phyloP scores from a whole-genome alignment of 306 rosid species.

The Medicago ruthenica region DNA sequence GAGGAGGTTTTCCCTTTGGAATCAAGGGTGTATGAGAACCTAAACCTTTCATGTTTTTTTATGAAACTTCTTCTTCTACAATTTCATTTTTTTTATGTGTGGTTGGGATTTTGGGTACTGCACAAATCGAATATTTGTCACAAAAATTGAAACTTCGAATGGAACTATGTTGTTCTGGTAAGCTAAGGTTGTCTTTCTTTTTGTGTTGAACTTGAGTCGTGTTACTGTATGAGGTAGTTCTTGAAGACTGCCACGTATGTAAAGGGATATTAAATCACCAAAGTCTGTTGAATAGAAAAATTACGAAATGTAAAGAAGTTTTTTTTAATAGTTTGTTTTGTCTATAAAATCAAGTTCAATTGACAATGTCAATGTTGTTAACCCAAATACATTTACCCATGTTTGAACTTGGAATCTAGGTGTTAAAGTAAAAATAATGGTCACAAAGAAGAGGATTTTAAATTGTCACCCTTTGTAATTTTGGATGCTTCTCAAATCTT shows the following conservation, averaged over 20 bases:
- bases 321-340: too few relatives aligned
- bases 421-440: too few relatives aligned
- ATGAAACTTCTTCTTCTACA: constrained; percentile 41
- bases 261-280: constrained; percentile 22
- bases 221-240: constrained; percentile 23
- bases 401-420: too few relatives aligned
- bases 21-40: constrained; percentile 59
- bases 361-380: too few relatives aligned
- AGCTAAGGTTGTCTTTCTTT: not conserved
- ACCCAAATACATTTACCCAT: too few relatives aligned
- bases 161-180: not conserved
- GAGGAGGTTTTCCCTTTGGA: constrained; percentile 77
- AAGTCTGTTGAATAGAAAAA: too few relatives aligned
- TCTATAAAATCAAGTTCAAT: too few relatives aligned
- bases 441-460: too few relatives aligned
- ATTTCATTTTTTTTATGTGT: constrained; percentile 48
- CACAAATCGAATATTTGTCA: not conserved
- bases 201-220: constrained; percentile 4
- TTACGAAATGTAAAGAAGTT: not conserved
- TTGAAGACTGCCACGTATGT: constrained; percentile 61
- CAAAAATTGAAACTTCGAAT: constrained; percentile 23
- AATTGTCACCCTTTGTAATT: too few relatives aligned
- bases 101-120: constrained; percentile 35
- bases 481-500: too few relatives aligned
- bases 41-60: constrained; percentile 66